phyloP scores from a whole-genome alignment of 257 asterid genomes.

The Coffea eugenioides region DNA sequence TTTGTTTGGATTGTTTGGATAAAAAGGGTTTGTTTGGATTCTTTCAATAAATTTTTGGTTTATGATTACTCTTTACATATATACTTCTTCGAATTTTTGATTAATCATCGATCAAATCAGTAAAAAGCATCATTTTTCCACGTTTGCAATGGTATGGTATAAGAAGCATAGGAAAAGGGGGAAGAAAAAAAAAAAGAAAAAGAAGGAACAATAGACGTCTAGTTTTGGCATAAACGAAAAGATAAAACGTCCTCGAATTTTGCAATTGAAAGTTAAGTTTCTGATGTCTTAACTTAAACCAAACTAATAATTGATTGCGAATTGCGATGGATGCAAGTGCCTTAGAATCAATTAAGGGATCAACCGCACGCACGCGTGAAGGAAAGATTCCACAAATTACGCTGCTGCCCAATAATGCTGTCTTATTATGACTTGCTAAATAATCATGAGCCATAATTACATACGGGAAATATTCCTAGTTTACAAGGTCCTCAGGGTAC shows the following conservation, averaged over 20 bases:
- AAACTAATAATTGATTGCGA: neutral
- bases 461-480: neutral
- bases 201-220: neutral
- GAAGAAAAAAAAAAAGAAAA: neutral
- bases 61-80: no score
- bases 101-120: neutral
- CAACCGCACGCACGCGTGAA: constrained; percentile 40
- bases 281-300: neutral
- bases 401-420: constrained; percentile 24
- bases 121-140: neutral
- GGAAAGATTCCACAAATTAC: constrained; percentile 27
- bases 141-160: neutral
- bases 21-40: no score
- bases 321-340: neutral
- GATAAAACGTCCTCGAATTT: no score
- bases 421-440: constrained; percentile 17
- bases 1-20: no score
- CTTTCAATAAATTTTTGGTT: no score
- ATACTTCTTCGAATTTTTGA: no score
- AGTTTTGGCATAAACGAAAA: no score
- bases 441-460: constrained; percentile 35
- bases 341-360: neutral
- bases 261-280: neutral
- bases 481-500: neutral
- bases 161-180: neutral